Evolutionary conservation across 495 filamentous ascomycete genomes (phyloP), one percentile per base, ranked within the genome.

Genomic region (Penicillium paxilli): DNA sequence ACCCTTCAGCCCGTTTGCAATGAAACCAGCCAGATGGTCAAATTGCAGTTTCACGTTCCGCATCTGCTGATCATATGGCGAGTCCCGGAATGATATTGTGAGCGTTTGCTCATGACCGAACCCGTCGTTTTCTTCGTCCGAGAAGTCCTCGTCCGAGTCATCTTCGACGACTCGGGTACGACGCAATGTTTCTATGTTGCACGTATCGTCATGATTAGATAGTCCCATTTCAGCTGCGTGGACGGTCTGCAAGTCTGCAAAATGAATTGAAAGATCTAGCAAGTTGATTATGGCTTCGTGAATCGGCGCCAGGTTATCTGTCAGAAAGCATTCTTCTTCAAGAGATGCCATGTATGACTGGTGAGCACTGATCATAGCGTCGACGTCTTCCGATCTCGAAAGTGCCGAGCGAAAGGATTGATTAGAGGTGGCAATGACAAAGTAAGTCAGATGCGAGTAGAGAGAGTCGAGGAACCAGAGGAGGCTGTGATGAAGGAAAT

Each of bases 391-490:
- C 0, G 91, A 82, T 20, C 68, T 71, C 16, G 65, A 62, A 32
- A 97, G 74, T 2, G 74, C 65, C 12, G 61, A 67, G 11, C 70
- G 68, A 65, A 97, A 74, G 12, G 71, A 66, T 17, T 65, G 58
- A 0, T 75, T 81, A 35, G 81, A 75, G 0, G 82, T 83, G 4
- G 75, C 79, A 5, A 96, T 73, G 4, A 93, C 89, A 12, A 88
- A 74, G 23, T 85, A 83, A 10, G 85, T 87, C 3, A 95, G 67
- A 62, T 98, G 92, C 25, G 83, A 80, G 57, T 89, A 83, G 2
- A 98, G 53, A 0, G 80, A 82, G 57, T 89, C 87, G 49, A 83
- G 76, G 65, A 95, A 91, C 87, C 90, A 93, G 12, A 96, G 70
- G 11, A 96, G 75, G 23, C 84, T 82, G n/a, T 87, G 81, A 35